A percentile compares a stretch with the other conserved stretches of the same genome.
phyloP scores from a whole-genome alignment of 1,139 yeast species.

The Protomyces pachydermus region DNA sequence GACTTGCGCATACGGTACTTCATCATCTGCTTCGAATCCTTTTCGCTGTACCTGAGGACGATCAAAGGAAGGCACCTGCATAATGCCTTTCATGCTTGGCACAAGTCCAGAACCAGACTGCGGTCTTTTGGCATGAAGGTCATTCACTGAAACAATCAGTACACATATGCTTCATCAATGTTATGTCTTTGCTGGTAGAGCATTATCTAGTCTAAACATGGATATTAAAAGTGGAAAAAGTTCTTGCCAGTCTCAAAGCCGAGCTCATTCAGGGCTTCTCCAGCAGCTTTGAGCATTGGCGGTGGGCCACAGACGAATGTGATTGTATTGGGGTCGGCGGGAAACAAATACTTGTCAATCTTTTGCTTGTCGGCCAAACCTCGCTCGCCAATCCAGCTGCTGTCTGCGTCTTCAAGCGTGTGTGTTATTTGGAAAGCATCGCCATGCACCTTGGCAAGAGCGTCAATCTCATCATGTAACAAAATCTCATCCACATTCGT shows the following conservation, averaged over 20 bases:
- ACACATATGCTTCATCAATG: too few relatives aligned
- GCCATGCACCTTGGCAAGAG: not conserved
- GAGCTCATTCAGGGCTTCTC: conserved; percentile 4
- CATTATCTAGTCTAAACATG: too few relatives aligned
- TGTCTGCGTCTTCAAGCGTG: conserved; percentile 10
- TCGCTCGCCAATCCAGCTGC: conserved; percentile 2
- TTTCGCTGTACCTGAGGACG: too few relatives aligned
- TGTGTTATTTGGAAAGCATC: conserved; percentile 5
- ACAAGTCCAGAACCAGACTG: too few relatives aligned
- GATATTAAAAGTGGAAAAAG: not conserved
- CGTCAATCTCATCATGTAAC: not conserved
- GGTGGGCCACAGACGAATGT: conserved; percentile 22
- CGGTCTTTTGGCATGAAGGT: too few relatives aligned
- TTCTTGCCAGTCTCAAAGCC: conserved; percentile 14
- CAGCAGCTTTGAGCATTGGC: conserved; percentile 14
- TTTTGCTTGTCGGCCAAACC: conserved; percentile 15
- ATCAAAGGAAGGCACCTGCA: too few relatives aligned
- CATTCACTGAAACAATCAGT: too few relatives aligned
- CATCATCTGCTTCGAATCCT: too few relatives aligned
- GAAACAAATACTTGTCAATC: conserved; percentile 9
- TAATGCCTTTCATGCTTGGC: too few relatives aligned
- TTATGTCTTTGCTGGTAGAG: too few relatives aligned
- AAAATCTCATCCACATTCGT: conserved; percentile 9
- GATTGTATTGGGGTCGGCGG: conserved; percentile 9
- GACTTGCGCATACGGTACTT: too few relatives aligned